A percentile compares a stretch with the other conserved stretches of the same genome.
Conservation (phyloP, 345 rosid genomes). For the Camelina hispida region DNA sequence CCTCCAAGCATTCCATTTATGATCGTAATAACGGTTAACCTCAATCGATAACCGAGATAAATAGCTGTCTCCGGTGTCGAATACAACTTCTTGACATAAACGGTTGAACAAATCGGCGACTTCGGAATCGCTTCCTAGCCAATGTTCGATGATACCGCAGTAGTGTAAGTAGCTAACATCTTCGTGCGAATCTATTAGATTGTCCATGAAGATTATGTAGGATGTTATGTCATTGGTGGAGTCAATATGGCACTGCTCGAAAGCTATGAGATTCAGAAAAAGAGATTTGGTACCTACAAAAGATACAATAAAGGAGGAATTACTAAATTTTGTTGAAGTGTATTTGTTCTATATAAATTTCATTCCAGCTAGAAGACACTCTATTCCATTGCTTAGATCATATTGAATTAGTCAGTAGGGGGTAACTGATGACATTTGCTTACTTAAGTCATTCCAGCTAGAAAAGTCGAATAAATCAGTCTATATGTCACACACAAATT, state of each 20-base stretch:
- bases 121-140: slow-evolving; percentile 87
- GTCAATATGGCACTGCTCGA: slow-evolving; percentile 80
- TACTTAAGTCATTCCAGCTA: too few relatives aligned
- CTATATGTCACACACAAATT: too few relatives aligned
- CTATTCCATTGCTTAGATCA: slow-evolving; percentile 3
- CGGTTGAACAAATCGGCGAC: slow-evolving; percentile 90
- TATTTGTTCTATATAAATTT: slow-evolving; percentile 19
- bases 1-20: slow-evolving; percentile 86
- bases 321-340: background rate
- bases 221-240: slow-evolving; percentile 83
- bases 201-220: slow-evolving; percentile 87
- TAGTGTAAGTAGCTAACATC: slow-evolving; percentile 85
- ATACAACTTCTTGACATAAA: slow-evolving; percentile 85
- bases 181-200: slow-evolving; percentile 76
- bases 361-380: background rate
- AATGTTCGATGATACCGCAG: slow-evolving; percentile 76
- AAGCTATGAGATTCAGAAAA: slow-evolving; percentile 84
- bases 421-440: slow-evolving; percentile 25
- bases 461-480: too few relatives aligned
- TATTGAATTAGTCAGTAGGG: slow-evolving; percentile 24
- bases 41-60: slow-evolving; percentile 67
- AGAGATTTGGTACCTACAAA: slow-evolving; percentile 69
- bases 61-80: slow-evolving; percentile 72
- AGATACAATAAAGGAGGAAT: background rate
- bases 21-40: slow-evolving; percentile 67